Evolutionary conservation across 495 filamentous ascomycete species (phyloP).

Genomic region (Penicillium soppii): DNA sequence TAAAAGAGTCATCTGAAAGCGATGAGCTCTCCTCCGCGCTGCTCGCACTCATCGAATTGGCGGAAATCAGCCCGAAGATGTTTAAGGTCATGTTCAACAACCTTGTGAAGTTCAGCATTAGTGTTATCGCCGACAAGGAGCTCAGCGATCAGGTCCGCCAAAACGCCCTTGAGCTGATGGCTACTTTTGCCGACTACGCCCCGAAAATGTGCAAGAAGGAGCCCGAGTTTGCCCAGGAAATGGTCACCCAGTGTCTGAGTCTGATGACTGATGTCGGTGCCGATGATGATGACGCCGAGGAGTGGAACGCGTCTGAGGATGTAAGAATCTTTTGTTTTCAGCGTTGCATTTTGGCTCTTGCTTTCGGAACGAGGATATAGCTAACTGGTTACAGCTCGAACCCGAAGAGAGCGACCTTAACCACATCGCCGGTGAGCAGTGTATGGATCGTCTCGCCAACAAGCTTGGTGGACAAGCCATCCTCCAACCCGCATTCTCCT

Average conservation of each 20-base stretch:
- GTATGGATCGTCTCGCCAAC: constrained; percentile 97
- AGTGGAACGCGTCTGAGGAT: constrained; percentile 94
- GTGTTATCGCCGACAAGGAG: constrained; percentile 93
- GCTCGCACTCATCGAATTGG: constrained; percentile 87
- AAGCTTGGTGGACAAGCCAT: constrained; percentile 88
- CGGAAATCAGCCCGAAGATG: constrained; percentile 90
- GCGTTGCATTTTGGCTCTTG: background rate
- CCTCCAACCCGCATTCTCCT: constrained; percentile 89
- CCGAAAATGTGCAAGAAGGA: constrained; percentile 95
- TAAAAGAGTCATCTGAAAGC: constrained; percentile 85
- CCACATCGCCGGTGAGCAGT: constrained; percentile 97
- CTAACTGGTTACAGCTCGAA: constrained; percentile 61
- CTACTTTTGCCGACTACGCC: constrained; percentile 94
- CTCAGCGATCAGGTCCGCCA: constrained; percentile 85
- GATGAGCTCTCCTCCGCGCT: constrained; percentile 88
- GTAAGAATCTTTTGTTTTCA: constrained; percentile 51
- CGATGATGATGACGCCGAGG: constrained; percentile 91
- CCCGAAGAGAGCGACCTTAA: constrained; percentile 95
- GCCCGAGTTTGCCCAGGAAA: constrained; percentile 81
- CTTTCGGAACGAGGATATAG: background rate
- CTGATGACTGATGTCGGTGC: constrained; percentile 98
- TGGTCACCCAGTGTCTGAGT: constrained; percentile 98
- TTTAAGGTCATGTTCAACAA: constrained; percentile 90
- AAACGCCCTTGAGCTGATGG: constrained; percentile 95
- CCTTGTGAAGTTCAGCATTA: constrained; percentile 87